Conservation (phyloP, 2,329 filamentous ascomycete genomes). For the Lasiodiplodia hormozganensis region DNA sequence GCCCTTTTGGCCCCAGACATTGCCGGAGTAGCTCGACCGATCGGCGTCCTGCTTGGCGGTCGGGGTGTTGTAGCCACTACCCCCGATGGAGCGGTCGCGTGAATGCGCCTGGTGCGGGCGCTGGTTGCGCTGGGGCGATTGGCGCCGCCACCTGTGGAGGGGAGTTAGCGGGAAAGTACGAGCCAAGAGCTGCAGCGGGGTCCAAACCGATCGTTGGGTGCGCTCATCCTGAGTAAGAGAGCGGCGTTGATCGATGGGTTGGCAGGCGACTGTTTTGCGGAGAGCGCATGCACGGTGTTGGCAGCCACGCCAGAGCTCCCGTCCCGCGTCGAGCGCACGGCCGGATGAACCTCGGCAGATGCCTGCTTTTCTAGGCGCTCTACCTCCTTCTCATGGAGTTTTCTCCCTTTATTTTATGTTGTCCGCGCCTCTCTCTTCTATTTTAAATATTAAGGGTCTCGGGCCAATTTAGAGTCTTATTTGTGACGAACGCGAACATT, state of each 20-base stretch:
- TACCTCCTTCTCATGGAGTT: neutral
- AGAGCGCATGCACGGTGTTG: slow-evolving; percentile 10
- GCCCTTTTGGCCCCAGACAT: slow-evolving; percentile 45
- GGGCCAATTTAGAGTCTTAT: too few species aligned
- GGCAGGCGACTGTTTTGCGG: slow-evolving; percentile 26
- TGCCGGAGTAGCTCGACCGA: slow-evolving; percentile 40
- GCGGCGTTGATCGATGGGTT: slow-evolving; percentile 28
- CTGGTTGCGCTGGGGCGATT: slow-evolving; percentile 33
- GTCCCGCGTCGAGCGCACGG: neutral
- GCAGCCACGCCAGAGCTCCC: neutral
- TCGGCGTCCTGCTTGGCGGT: slow-evolving; percentile 43
- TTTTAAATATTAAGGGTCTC: too few species aligned
- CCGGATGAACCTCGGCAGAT: neutral
- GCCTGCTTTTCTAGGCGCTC: neutral
- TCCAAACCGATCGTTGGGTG: slow-evolving; percentile 24
- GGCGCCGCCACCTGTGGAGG: slow-evolving; percentile 28
- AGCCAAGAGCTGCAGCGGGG: neutral
- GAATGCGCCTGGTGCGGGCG: slow-evolving; percentile 30
- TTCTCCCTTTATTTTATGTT: neutral
- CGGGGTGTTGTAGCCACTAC: slow-evolving; percentile 41
- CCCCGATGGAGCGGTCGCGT: slow-evolving; percentile 35
- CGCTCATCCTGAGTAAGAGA: slow-evolving; percentile 27
- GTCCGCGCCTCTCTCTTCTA: too few species aligned
- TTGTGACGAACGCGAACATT: too few species aligned
- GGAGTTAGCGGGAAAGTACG: neutral